These are phyloP conservation scores for Salvia hispanica DNA, from an alignment of 257 asterid species.

Conservation along the genomic window DNA sequence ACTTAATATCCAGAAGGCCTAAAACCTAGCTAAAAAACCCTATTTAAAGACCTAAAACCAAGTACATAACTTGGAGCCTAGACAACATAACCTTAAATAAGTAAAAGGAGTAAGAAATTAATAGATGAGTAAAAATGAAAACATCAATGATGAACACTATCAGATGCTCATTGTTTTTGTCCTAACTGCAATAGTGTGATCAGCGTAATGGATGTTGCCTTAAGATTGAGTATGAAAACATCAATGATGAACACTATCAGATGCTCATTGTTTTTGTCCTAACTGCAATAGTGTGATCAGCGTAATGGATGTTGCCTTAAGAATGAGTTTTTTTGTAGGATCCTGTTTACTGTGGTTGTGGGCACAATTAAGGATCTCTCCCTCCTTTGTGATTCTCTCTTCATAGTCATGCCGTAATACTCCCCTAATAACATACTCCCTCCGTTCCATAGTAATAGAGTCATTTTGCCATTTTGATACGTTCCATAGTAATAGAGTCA, in stretches of 20 bases:
- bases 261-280: neutral
- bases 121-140: too few relatives aligned
- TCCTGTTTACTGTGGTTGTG: slow-evolving; percentile 4
- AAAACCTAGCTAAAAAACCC: too few relatives aligned
- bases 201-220: neutral
- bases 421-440: neutral
- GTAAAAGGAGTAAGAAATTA: too few relatives aligned
- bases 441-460: too few relatives aligned
- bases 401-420: neutral
- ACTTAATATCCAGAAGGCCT: too few relatives aligned
- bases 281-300: neutral
- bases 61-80: too few relatives aligned
- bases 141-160: too few relatives aligned
- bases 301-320: neutral
- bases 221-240: neutral
- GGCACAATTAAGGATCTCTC: neutral
- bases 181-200: neutral
- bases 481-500: too few relatives aligned
- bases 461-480: too few relatives aligned
- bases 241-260: too few relatives aligned
- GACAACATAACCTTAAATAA: too few relatives aligned
- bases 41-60: too few relatives aligned
- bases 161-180: neutral
- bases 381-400: neutral
- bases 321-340: neutral